Evolutionary conservation across 768 basidiomycete genomes (phyloP), one percentile per base, ranked within the genome.

Genomic region (Holtermannia corniformis): DNA sequence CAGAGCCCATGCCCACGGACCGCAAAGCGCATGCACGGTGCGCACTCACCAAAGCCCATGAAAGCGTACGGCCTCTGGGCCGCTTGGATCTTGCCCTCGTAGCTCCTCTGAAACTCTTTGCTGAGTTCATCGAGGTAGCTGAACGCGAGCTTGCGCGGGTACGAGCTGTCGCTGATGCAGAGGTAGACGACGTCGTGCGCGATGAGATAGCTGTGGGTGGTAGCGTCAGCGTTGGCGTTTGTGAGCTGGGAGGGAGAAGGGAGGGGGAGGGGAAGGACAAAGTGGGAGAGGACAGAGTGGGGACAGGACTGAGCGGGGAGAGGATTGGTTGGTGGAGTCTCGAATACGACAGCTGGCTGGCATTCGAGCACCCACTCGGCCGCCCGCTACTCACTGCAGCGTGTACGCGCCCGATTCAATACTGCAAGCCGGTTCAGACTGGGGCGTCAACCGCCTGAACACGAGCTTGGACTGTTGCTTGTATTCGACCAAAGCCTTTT

Each of bases 401-500:
- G 90, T 92, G 72, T 91, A 95, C 58, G 81, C 81, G 0, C 90
- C 92, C 55, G 87, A 89, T 71, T 99, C 95, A 62, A 99, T 97
- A 3, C 90, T 95, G 72, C 95, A 96, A 28, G 86, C 81, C 7
- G 92, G 90, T 71, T 99, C 95, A 20, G 87, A 84, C 72, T 96
- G 91, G 43, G 89, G 82, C 23, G 87, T 88, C 65, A 99, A 84
- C 37, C 95, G 83, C 55, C 92, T 81, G 72, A 96, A 96, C 64
- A 99, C 85, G 62, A 99, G 80, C 73, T 99, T 99, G 26, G 92
- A 82, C 72, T 99, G 93, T 62, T 96, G 93, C 72, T 99, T 99
- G 78, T 96, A 90, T 74, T 97, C 95, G 68, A 91, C 88, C 40
- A 99, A 76, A 51, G 84, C 79, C 68, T 86, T 85, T 73, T 97